phyloP scores from a whole-genome alignment of 1,139 yeast species.

The Candida tunisiensis region DNA sequence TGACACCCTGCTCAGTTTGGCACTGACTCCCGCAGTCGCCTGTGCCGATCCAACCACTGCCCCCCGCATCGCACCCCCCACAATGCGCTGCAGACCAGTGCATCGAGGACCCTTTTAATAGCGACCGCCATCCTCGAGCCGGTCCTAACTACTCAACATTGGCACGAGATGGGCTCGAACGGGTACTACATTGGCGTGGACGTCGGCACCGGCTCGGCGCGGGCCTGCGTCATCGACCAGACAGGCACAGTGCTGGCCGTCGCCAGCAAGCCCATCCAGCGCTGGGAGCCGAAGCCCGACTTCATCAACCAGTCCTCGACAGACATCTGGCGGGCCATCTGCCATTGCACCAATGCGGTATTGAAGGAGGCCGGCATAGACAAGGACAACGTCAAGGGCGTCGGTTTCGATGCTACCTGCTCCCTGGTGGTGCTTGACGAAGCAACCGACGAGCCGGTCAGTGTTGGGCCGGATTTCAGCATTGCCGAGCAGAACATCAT shows the following conservation, averaged over 20 bases:
- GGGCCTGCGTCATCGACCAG: constrained; percentile 82
- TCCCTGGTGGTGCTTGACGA: constrained; percentile 72
- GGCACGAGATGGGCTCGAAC: background rate
- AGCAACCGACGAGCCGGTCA: constrained; percentile 49
- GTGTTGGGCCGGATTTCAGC: constrained; percentile 82
- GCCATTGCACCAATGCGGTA: constrained; percentile 63
- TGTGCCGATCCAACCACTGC: no score
- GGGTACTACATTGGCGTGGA: constrained; percentile 76
- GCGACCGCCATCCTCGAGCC: no score
- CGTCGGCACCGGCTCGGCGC: constrained; percentile 94
- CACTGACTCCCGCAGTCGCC: no score
- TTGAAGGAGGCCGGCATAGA: constrained; percentile 60
- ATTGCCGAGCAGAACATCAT: constrained; percentile 66
- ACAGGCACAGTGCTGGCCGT: constrained; percentile 70
- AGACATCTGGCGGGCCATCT: constrained; percentile 87
- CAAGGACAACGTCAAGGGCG: constrained; percentile 52
- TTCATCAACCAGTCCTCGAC: constrained; percentile 63
- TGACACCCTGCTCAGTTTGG: no score
- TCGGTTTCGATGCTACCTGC: constrained; percentile 96
- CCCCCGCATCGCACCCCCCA: no score
- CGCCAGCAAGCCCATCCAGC: constrained; percentile 67
- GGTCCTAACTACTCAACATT: no score
- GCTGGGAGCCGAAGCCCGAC: constrained; percentile 24
- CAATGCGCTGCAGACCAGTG: no score
- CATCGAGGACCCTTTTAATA: no score